Evolutionary conservation across 257 asterid genomes (phyloP).

Genomic region (Asclepias syriaca): DNA sequence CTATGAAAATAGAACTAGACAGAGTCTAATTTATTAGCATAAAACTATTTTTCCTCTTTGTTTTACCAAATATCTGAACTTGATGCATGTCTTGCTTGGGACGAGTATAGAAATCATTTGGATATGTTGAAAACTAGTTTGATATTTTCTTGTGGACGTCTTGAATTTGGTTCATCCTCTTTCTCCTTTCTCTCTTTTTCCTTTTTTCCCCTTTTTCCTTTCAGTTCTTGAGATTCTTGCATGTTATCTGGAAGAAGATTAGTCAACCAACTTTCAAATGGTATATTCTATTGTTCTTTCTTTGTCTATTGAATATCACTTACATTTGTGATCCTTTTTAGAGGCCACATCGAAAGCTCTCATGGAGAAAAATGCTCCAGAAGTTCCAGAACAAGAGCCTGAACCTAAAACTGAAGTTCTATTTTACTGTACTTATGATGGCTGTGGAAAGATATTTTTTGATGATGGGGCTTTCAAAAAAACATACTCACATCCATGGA

Average conservation of each 20-base stretch:
- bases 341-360: constrained; percentile 58
- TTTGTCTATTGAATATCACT: neutral
- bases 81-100: neutral
- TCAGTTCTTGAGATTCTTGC: neutral
- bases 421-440: constrained; percentile 88
- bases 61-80: neutral
- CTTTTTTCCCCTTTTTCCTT: too few relatives aligned
- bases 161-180: neutral
- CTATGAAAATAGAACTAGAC: neutral
- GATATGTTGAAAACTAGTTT: neutral
- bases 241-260: neutral
- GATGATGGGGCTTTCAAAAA: constrained; percentile 94
- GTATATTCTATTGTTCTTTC: neutral
- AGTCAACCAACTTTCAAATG: neutral
- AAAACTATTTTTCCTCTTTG: neutral
- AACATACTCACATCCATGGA: constrained; percentile 96
- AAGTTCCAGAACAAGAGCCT: constrained; percentile 62
- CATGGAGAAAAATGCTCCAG: constrained; percentile 57
- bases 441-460: constrained; percentile 92
- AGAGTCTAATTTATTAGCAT: neutral
- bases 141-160: neutral
- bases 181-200: neutral
- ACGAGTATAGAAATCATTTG: neutral
- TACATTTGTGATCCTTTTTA: constrained; percentile 19
- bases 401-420: constrained; percentile 93